A percentile compares a stretch with the other conserved stretches of the same genome.
These are phyloP conservation scores for Auricularia sp. DNA, from an alignment of 768 basidiomycete genomes.

Conservation along the genomic window DNA sequence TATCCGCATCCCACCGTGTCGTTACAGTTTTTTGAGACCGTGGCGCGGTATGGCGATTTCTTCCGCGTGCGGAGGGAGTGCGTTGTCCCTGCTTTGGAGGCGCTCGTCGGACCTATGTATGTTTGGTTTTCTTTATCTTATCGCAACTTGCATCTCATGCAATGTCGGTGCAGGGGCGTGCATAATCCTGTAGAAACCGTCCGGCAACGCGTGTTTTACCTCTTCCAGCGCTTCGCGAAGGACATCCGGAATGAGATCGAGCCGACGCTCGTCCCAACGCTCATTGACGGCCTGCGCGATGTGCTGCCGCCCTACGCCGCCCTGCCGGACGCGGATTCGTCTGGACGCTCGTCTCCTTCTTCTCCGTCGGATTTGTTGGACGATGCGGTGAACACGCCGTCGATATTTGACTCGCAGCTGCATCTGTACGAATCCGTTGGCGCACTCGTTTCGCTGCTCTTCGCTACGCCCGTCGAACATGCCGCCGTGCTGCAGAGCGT, in stretches of 20 bases:
- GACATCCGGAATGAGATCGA: slow-evolving; percentile 73
- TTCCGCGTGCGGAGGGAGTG: slow-evolving; percentile 89
- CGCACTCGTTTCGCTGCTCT: slow-evolving; percentile 69
- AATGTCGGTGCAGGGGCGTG: slow-evolving; percentile 50
- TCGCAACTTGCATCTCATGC: too few species aligned
- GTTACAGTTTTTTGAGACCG: slow-evolving; percentile 88
- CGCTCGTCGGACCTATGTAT: slow-evolving; percentile 77
- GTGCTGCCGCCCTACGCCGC: slow-evolving; percentile 65
- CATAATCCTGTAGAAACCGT: slow-evolving; percentile 65
- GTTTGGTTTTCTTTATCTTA: slow-evolving; percentile 16
- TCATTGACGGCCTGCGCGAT: slow-evolving; percentile 70
- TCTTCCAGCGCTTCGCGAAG: slow-evolving; percentile 87
- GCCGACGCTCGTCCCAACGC: slow-evolving; percentile 52
- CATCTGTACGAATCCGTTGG: slow-evolving; percentile 93
- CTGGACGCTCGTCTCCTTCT: slow-evolving; percentile 39
- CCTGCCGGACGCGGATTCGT: slow-evolving; percentile 66
- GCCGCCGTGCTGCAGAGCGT: slow-evolving; percentile 61
- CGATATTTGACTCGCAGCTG: slow-evolving; percentile 78
- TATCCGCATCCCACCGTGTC: slow-evolving; percentile 79
- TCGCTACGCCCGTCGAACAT: slow-evolving; percentile 56
- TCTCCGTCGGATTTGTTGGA: slow-evolving; percentile 42
- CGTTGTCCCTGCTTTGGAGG: slow-evolving; percentile 77
- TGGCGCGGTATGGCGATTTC: slow-evolving; percentile 88
- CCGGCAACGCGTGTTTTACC: slow-evolving; percentile 77
- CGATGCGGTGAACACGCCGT: slow-evolving; percentile 68